A percentile compares a stretch with the other conserved stretches of the same genome.
phyloP scores from a whole-genome alignment of 2,329 filamentous ascomycete species.

The Ceratocystis eucalypticola region DNA sequence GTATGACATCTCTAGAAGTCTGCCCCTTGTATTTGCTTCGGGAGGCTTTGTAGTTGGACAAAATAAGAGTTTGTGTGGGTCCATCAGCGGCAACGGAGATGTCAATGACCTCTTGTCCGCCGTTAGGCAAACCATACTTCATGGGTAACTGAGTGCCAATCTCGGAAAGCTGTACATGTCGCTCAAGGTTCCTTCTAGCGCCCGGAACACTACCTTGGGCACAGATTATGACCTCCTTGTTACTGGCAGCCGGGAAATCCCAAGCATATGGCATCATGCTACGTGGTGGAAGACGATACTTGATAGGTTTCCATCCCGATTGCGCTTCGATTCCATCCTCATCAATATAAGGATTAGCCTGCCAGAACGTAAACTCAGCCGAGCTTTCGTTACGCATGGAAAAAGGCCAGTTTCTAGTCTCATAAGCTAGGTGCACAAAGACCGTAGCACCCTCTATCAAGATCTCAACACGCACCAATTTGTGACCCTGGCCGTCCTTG shows the following conservation, averaged over 20 bases:
- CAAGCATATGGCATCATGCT: constrained; percentile 99
- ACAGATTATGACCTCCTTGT: constrained; percentile 78
- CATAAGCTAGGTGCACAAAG: constrained; percentile 78
- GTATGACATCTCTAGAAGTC: constrained; percentile 2
- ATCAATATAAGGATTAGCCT: constrained; percentile 82
- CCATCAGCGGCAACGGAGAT: constrained; percentile 93
- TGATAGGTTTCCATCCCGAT: constrained; percentile 81
- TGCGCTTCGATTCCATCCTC: constrained; percentile 75
- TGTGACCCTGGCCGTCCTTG: constrained; percentile 78
- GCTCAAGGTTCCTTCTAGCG: constrained; percentile 41
- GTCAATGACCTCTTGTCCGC: constrained; percentile 78
- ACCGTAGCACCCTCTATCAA: constrained; percentile 88
- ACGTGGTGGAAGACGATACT: constrained; percentile 79
- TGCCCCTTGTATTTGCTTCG: constrained; percentile 65
- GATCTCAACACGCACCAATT: constrained; percentile 73
- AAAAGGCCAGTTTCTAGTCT: constrained; percentile 94
- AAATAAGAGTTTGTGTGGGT: constrained; percentile 82
- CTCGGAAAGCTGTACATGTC: constrained; percentile 87
- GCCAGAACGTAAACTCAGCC: constrained; percentile 90
- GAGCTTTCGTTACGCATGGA: constrained; percentile 98
- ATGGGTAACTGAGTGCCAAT: constrained; percentile 94
- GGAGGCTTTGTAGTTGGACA: constrained; percentile 86
- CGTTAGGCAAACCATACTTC: constrained; percentile 59
- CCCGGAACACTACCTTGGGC: constrained; percentile 39
- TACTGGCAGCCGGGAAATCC: constrained; percentile 97